These are phyloP conservation scores for Phycomyces nitens DNA, from an alignment of 192 early-diverging fungal genomes.

Conservation along the genomic window DNA sequence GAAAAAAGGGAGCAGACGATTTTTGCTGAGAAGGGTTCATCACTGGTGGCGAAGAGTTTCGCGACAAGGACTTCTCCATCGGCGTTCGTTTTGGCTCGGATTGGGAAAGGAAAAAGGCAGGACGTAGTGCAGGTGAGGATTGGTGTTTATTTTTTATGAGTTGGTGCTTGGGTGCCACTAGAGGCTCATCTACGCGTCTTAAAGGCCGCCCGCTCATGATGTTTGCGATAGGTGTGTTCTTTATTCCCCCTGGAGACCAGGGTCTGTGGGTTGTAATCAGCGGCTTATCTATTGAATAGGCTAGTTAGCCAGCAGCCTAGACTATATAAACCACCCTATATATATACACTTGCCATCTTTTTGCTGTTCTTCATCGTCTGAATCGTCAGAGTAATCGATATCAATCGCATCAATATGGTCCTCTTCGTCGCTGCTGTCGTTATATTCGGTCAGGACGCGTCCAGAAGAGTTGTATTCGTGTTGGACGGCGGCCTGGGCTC, in stretches of 20 bases:
- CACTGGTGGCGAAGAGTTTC: constrained; percentile 9
- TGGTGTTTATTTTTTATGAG: constrained; percentile 1
- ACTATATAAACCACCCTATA: not conserved
- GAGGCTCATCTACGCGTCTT: not conserved
- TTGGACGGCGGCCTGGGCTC: constrained; percentile 8
- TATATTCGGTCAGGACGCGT: constrained; percentile 12
- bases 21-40: not conserved
- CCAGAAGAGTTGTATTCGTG: constrained; percentile 10
- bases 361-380: not conserved
- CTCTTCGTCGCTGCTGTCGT: constrained; percentile 5
- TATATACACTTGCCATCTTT: not conserved
- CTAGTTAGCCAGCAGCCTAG: no score
- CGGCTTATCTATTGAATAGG: no score
- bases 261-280: no score
- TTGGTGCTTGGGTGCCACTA: not conserved
- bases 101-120: not conserved
- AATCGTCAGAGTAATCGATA: not conserved
- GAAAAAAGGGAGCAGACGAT: not conserved
- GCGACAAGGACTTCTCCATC: constrained; percentile 7
- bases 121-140: not conserved
- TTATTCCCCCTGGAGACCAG: no score
- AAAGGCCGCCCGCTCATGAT: not conserved
- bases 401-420: constrained; percentile 1
- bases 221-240: not conserved
- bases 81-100: constrained; percentile 5